Conservation (phyloP, 345 rosid species). For the Passiflora organensis region DNA sequence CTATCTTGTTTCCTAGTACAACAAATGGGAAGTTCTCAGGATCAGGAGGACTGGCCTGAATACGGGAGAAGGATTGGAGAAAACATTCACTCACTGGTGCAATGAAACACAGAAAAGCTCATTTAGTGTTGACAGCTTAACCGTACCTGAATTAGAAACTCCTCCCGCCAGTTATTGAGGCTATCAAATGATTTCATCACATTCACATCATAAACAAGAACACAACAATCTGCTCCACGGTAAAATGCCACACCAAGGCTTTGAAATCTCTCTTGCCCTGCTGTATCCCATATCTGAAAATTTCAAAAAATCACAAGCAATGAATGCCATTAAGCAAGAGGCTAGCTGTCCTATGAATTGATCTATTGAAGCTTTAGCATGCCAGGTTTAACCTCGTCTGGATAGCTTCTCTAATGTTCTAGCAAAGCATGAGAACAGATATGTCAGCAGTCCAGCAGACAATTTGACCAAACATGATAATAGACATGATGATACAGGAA, state of each 20-base stretch:
- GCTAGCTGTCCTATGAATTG: too few relatives aligned
- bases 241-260: conserved; percentile 22
- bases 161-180: conserved; percentile 20
- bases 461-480: too few relatives aligned
- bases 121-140: too few relatives aligned
- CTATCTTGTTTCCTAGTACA: conserved; percentile 18
- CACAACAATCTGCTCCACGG: conserved; percentile 19
- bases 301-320: background rate
- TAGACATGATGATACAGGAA: too few relatives aligned
- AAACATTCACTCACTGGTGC: too few relatives aligned
- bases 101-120: too few relatives aligned
- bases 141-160: conserved; percentile 15
- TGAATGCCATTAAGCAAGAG: too few relatives aligned
- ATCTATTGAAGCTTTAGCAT: too few relatives aligned
- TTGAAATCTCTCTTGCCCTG: conserved; percentile 20
- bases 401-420: too few relatives aligned
- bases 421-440: too few relatives aligned
- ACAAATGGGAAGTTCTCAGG: conserved; percentile 20
- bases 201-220: conserved; percentile 20
- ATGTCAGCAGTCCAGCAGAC: too few relatives aligned
- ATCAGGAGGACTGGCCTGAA: conserved; percentile 21
- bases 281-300: conserved; percentile 18
- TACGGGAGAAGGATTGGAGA: background rate
- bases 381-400: too few relatives aligned
- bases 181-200: conserved; percentile 19